Evolutionary conservation across 768 basidiomycete genomes (phyloP).

Genomic region (Mycena polygramma): DNA sequence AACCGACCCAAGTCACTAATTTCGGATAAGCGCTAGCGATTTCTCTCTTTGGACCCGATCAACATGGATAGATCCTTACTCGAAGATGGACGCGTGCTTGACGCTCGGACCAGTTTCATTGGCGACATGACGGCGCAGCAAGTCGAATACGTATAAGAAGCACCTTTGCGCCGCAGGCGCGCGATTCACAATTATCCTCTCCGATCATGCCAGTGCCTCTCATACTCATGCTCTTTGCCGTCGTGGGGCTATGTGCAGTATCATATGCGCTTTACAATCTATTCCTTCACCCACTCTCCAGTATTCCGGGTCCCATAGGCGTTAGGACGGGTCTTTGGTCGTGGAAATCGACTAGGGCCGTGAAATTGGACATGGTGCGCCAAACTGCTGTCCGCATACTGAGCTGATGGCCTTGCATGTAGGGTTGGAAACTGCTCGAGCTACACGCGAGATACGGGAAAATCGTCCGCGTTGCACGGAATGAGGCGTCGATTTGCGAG

Average conservation of each 20-base stretch:
- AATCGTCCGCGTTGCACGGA: conserved; percentile 22
- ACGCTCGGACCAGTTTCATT: not conserved
- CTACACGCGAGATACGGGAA: conserved; percentile 18
- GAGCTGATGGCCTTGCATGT: not conserved
- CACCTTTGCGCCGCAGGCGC: too few species aligned
- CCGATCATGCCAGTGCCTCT: too few species aligned
- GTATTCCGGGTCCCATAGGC: conserved; percentile 19
- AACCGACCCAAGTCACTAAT: too few species aligned
- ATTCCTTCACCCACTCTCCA: conserved; percentile 17
- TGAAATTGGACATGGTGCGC: conserved; percentile 25
- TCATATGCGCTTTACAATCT: conserved; percentile 13
- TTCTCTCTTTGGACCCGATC: not conserved
- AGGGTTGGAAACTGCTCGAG: conserved; percentile 29
- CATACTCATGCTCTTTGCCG: not conserved
- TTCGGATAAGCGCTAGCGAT: too few species aligned
- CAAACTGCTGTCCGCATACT: not conserved
- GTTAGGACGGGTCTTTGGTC: conserved; percentile 13
- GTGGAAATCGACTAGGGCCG: conserved; percentile 22
- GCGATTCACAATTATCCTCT: not conserved
- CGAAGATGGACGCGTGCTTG: not conserved
- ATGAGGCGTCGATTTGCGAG: conserved; percentile 30
- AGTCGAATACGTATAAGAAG: conserved; percentile 9
- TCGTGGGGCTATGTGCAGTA: not conserved
- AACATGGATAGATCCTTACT: not conserved
- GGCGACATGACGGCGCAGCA: conserved; percentile 11